Evolutionary conservation across 73 alveolate genomes (phyloP), one percentile per base, ranked within the genome.

Genomic region (Effrenium voratum): DNA sequence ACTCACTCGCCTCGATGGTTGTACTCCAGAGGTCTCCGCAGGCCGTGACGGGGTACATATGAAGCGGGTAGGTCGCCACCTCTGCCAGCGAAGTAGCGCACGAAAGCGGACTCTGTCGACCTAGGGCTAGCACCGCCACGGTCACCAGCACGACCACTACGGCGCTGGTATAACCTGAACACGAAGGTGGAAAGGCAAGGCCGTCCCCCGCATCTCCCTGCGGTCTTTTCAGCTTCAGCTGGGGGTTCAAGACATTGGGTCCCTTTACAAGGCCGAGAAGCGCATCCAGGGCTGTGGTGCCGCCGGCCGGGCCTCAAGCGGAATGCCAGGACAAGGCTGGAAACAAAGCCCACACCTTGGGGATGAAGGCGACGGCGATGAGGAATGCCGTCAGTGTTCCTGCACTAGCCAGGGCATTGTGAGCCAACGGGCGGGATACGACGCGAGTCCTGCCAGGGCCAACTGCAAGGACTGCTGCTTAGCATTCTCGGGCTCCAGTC

Each of bases 1-100:
- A 8, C 19, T 19, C 63, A 52, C 26, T 66, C 79, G 49, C 79
- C 30, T 66, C 79, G 41, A 16, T n/a, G 10, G 41, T 13, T 66
- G 34, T 24, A 13, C 79, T 66, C 8, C 79, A 8, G 41, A 28
- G 16, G 15, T 13, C 30, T n/a, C 15, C 79, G 79, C 22, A 63
- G 30, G 43, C 79, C 10, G 40, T 32, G 19, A 36, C 84, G 55
- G 32, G 10, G 52, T 28, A 24, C 49, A 66, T 0, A 30, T 76
- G 86, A 22, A 77, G 43, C 2, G 63, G 87, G 87, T 77, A 77
- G 63, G 63, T 77, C 43, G 43, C 43, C 87, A 77, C 87, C 87
- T 77, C 60, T 0, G n/a, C 32, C n/a, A 36, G 40, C n/a, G 34
- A 26, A 15, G 36, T 0, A 32, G 16, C n/a, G n/a, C 16, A 57